These are phyloP conservation scores for Pichia sp. DNA, from an alignment of 1,139 yeast species.

Conservation along the genomic window DNA sequence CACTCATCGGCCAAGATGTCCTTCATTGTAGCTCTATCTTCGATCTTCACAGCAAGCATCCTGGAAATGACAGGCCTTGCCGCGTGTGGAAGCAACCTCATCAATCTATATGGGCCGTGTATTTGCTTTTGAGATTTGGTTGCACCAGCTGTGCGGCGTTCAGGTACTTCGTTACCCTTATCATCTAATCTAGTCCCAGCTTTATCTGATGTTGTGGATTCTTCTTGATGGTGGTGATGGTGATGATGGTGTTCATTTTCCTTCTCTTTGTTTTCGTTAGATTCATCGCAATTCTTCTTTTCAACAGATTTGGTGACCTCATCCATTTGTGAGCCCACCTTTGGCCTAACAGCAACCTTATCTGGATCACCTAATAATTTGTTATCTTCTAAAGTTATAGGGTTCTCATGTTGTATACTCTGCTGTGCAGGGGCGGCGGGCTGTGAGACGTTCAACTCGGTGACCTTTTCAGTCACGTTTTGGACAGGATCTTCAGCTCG, in stretches of 20 bases:
- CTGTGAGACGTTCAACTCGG: not conserved
- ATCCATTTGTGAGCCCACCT: not conserved
- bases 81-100: slow-evolving; percentile 91
- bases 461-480: not conserved
- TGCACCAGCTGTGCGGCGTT: slow-evolving; percentile 30
- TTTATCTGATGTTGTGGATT: not conserved
- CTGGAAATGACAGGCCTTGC: slow-evolving; percentile 75
- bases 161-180: slow-evolving; percentile 25
- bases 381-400: slow-evolving; percentile 13
- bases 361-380: slow-evolving; percentile 23
- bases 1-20: slow-evolving; percentile 77
- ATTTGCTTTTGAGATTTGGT: slow-evolving; percentile 32
- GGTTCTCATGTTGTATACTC: not conserved
- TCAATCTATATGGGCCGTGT: slow-evolving; percentile 84
- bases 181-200: not conserved
- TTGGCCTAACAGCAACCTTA: slow-evolving; percentile 24
- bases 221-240: slow-evolving; percentile 11
- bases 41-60: slow-evolving; percentile 72
- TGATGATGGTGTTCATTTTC: slow-evolving; percentile 12
- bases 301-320: not conserved
- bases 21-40: slow-evolving; percentile 65
- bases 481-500: not conserved
- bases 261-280: not conserved
- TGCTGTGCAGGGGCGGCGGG: not conserved
- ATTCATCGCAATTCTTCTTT: not conserved